Evolutionary conservation across 164 flowering plant genomes (phyloP), one percentile per base, ranked within the genome.

Genomic region (Aristolochia contorta): DNA sequence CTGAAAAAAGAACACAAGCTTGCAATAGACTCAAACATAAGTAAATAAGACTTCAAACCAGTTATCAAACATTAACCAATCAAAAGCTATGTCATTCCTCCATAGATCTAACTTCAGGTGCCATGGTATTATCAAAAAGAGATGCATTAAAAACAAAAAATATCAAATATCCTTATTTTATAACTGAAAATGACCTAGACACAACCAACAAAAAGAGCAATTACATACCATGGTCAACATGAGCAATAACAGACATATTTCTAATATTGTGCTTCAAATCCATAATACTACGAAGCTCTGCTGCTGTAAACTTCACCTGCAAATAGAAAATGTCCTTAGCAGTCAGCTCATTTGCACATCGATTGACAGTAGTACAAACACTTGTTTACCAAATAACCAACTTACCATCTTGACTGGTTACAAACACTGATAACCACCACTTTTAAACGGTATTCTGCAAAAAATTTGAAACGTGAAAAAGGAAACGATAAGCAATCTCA

Each of bases 281-380:
- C 73, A 70, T 70, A 43, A 70, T 70, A 56, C 66, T 52, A 16
- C 73, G 66, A 27, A 70, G 66, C 59, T 57, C 73, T 14, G 65
- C 69, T 48, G 59, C 69, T 20, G 69, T 56, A 58, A 70, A 70
- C 63, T 70, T 70, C 66, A 70, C 69, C 73, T 70, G 69, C 60
- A 61, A 8, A 57, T 18, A 49, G 18, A 19, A 22, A 54, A 30
- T 13, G 30, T 56, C 32, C 46, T 37, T 10, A n/a, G 5, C 5
- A 30, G 43, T 49, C 4, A 49, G 53, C 53, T 27, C 30, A 27
- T 2, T 27, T 27, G 30, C 30, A 20, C 27, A 27, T 16, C 7
- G 30, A 54, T 16, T 12, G 22, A 24, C 53, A 4, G 15, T 18
- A 49, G 2, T 18, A 49, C 22, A 18, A 49, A 14, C 0, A 22